These are phyloP conservation scores for Scleroderma citrinum DNA, from an alignment of 768 basidiomycete genomes.

Conservation along the genomic window DNA sequence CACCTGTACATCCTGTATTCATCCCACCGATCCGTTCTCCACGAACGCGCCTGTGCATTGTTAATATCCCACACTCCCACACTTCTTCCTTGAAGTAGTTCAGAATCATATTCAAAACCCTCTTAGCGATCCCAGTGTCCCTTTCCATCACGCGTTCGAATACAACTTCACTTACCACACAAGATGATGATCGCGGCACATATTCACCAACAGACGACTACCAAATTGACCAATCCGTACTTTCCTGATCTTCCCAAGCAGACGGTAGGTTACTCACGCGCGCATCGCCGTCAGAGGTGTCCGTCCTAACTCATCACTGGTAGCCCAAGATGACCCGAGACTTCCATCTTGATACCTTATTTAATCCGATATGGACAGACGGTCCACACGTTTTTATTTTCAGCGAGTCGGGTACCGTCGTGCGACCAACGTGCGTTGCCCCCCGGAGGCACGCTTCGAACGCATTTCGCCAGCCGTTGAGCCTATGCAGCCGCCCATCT, in stretches of 20 bases:
- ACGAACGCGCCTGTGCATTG: too few species aligned
- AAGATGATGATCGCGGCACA: too few species aligned
- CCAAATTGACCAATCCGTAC: conserved; percentile 1
- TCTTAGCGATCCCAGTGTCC: too few species aligned
- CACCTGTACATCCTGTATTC: too few species aligned
- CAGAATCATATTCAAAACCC: too few species aligned
- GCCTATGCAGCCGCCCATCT: not conserved
- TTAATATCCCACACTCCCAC: too few species aligned
- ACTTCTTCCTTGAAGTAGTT: too few species aligned
- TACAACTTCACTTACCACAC: too few species aligned
- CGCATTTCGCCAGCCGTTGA: not conserved
- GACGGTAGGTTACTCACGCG: not conserved
- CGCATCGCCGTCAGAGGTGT: too few species aligned
- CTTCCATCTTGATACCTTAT: conserved; percentile 47
- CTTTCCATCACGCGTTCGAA: too few species aligned
- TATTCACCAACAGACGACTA: not conserved
- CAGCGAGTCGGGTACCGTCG: conserved; percentile 14
- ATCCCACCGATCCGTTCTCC: too few species aligned
- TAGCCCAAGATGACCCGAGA: conserved; percentile 15
- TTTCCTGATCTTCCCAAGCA: not conserved
- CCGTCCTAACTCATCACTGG: too few species aligned
- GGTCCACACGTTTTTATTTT: conserved; percentile 20
- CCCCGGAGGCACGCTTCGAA: not conserved
- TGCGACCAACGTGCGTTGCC: not conserved
- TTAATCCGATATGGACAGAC: conserved; percentile 33